Conservation (phyloP, 495 filamentous ascomycete genomes). For the Rusavskia elegans region DNA sequence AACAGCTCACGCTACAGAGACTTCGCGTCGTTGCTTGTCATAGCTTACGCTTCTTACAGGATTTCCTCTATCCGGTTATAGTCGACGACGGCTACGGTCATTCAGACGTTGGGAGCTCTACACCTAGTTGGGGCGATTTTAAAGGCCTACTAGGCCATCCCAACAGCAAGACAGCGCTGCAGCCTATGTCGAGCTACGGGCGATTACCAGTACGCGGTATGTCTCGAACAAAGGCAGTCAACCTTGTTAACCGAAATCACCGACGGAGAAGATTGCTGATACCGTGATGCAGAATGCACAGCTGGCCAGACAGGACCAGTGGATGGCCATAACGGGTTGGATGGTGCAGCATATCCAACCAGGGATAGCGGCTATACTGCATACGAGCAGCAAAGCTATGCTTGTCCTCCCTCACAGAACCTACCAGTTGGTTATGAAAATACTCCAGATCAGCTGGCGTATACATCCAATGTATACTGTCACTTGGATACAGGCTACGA, state of each 20-base stretch:
- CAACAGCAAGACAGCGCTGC: slow-evolving; percentile 22
- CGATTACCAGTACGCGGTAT: slow-evolving; percentile 25
- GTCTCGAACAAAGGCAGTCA: slow-evolving; percentile 19
- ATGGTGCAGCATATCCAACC: slow-evolving; percentile 19
- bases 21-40: too few relatives aligned
- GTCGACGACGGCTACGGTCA: slow-evolving; percentile 36
- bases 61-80: slow-evolving; percentile 36
- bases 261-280: too few relatives aligned
- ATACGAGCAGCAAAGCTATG: slow-evolving; percentile 23
- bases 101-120: slow-evolving; percentile 33
- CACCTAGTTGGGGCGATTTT: slow-evolving; percentile 26
- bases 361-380: slow-evolving; percentile 29
- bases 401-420: slow-evolving; percentile 28
- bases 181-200: slow-evolving; percentile 39
- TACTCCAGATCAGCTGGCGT: slow-evolving; percentile 29
- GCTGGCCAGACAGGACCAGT: too few relatives aligned
- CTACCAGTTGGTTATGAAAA: slow-evolving; percentile 32
- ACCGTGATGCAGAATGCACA: too few relatives aligned
- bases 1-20: too few relatives aligned
- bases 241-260: neutral
- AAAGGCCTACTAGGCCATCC: slow-evolving; percentile 38
- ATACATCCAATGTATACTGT: slow-evolving; percentile 24
- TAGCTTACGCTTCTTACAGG: slow-evolving; percentile 11
- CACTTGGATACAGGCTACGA: slow-evolving; percentile 26
- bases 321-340: slow-evolving; percentile 1